Evolutionary conservation across 2,329 filamentous ascomycete genomes (phyloP).

Genomic region (Trichoderma sp.): DNA sequence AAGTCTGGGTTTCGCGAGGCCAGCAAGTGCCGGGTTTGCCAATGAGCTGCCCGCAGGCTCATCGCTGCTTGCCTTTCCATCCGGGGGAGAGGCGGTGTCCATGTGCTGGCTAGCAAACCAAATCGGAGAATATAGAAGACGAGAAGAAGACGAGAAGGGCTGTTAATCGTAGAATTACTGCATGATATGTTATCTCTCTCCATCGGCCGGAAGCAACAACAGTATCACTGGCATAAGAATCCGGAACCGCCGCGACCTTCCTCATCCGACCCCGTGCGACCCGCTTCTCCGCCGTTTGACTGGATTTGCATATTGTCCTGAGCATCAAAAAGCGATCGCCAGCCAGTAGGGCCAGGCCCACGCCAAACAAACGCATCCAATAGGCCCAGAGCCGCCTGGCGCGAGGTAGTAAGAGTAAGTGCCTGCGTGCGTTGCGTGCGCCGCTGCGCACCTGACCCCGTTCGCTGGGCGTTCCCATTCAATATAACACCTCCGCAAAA

Average conservation of each 20-base stretch:
- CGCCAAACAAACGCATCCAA: background rate
- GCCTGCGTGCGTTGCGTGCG: background rate
- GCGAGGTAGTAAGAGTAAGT: background rate
- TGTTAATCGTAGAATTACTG: background rate
- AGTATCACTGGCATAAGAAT: background rate
- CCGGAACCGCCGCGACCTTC: constrained; percentile 19
- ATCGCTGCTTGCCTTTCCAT: background rate
- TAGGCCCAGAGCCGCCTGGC: background rate
- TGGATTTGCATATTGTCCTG: background rate
- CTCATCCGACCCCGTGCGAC: constrained; percentile 14
- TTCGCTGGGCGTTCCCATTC: background rate
- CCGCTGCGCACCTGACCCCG: constrained; percentile 18
- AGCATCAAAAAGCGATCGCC: background rate
- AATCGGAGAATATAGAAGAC: background rate
- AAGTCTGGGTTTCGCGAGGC: background rate
- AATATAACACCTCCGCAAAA: background rate
- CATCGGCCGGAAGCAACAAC: background rate
- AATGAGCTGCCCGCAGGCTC: background rate
- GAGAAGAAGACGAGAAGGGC: background rate
- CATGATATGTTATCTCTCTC: background rate
- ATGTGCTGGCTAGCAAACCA: background rate
- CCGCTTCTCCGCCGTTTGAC: constrained; percentile 17
- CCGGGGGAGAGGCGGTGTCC: background rate
- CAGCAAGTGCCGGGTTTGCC: background rate
- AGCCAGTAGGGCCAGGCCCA: background rate